phyloP scores from a whole-genome alignment of 225 moss, liverwort and hornwort species.

The Physcomitrium patens region DNA sequence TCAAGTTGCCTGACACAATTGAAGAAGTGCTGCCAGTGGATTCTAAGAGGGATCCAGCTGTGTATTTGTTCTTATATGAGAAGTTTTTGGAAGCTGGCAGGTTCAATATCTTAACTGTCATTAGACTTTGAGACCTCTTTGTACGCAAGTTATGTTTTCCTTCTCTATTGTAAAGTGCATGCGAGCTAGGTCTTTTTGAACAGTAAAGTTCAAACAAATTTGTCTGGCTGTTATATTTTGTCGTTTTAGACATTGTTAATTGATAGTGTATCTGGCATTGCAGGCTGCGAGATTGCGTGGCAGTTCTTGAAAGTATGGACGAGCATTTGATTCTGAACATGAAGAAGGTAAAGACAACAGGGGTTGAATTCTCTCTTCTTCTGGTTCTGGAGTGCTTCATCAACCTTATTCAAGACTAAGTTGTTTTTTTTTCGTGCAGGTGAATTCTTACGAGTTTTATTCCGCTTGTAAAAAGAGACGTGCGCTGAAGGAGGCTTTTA shows the following conservation, averaged over 20 bases:
- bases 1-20: conserved; percentile 26
- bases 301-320: conserved; percentile 47
- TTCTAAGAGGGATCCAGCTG: conserved; percentile 33
- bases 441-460: conserved; percentile 63
- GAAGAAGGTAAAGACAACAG: conserved; percentile 31
- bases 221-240: background rate
- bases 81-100: conserved; percentile 55
- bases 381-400: background rate
- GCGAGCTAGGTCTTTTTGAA: background rate
- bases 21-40: conserved; percentile 53
- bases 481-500: conserved; percentile 74
- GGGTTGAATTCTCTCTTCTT: background rate
- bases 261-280: conserved; percentile 5
- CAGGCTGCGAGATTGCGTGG: conserved; percentile 58
- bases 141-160: background rate
- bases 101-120: conserved; percentile 26
- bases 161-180: no score
- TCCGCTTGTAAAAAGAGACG: conserved; percentile 61
- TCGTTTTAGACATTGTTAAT: background rate
- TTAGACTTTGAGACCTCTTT: background rate
- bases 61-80: conserved; percentile 51
- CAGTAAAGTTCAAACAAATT: background rate
- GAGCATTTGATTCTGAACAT: conserved; percentile 27
- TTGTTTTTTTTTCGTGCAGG: conserved; percentile 41
- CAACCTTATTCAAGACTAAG: background rate